Base-by-base conservation (phyloP, 2,329 filamentous ascomycete genomes). In the Samsoniella hepiali region DNA sequence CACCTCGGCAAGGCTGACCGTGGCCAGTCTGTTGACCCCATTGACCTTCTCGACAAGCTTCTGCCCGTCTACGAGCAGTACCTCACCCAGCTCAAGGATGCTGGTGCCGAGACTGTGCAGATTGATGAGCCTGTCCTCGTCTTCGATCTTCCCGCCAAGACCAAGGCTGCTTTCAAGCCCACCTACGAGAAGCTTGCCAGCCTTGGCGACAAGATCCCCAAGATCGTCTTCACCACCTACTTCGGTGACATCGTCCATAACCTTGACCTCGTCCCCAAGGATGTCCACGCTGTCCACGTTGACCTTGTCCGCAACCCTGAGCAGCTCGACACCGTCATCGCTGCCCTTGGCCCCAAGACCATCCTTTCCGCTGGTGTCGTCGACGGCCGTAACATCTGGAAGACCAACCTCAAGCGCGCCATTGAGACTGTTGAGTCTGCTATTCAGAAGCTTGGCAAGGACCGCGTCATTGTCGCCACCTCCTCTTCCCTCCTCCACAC, bases 231-330 rank as follows among this genome's bases (percentile, higher is more conserved):
- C 74, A 90, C 95, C 78, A 98, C 95, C 75, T 99, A 98, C 88
- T 99, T 99, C 76, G 95, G 95, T 83, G 95, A 99, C 80, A 93
- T 99, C 70, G 92, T 98, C 73, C 95, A 99, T 90, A 99, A 99
- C 89, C 87, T 97, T 71, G 93, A 97, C 74, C 87, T 92, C 70
- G 80, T 99, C 72, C 86, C 91, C 75, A 86, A 88, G 77, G 86
- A 86, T 73, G 80, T 96, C 75, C 87, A 96, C 78, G 94, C 85
- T 73, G 85, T 99, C 71, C 95, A 99, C 84, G 77, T 98, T 70
- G 95, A 99, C 80, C 90, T 98, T 70, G 95, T 98, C 80, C 93
- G 95, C 78, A 94, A 97, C 86, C 95, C 95, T 63, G 94, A 98
- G 85, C 95, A 99, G 84, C 90, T 99, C 68, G 88, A 95, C 67